These are phyloP conservation scores for Fusarium longipes DNA, from an alignment of 2,329 filamentous ascomycete species.

Conservation along the genomic window DNA sequence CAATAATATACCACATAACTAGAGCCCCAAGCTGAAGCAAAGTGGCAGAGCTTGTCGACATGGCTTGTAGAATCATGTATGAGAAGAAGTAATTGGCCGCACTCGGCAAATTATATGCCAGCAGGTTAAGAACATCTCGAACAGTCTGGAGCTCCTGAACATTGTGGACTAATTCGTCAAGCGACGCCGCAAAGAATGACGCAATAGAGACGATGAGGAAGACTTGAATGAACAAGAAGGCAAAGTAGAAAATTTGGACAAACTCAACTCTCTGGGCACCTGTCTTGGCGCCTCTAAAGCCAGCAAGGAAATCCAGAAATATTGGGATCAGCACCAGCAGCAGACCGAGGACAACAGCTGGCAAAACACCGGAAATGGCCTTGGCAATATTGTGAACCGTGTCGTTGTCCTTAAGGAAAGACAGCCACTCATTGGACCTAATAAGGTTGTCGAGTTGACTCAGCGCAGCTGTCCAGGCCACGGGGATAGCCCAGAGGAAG, in stretches of 20 bases:
- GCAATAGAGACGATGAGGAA: slow-evolving; percentile 93
- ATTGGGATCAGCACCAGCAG: slow-evolving; percentile 85
- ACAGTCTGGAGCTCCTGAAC: slow-evolving; percentile 63
- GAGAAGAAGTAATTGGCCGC: slow-evolving; percentile 98
- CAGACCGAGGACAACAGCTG: slow-evolving; percentile 79
- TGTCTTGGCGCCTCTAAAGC: slow-evolving; percentile 83
- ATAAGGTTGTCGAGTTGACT: slow-evolving; percentile 81
- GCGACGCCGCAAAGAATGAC: slow-evolving; percentile 73
- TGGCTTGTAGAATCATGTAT: slow-evolving; percentile 94
- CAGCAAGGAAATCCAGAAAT: slow-evolving; percentile 78
- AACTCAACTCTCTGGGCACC: slow-evolving; percentile 80
- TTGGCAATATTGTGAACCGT: slow-evolving; percentile 71
- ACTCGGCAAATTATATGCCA: slow-evolving; percentile 84
- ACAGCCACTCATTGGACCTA: slow-evolving; percentile 72
- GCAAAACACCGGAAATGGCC: slow-evolving; percentile 84
- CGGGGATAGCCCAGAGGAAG: slow-evolving; percentile 89
- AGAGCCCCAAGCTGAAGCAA: slow-evolving; percentile 86
- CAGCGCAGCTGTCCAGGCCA: slow-evolving; percentile 86
- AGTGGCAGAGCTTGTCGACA: slow-evolving; percentile 90
- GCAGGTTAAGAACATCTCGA: slow-evolving; percentile 72
- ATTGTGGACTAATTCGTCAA: slow-evolving; percentile 70
- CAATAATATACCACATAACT: slow-evolving; percentile 82
- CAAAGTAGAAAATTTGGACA: slow-evolving; percentile 94
- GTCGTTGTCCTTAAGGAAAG: slow-evolving; percentile 71
- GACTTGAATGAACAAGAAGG: slow-evolving; percentile 92